These are phyloP conservation scores for Jackrogersella minutella DNA, from an alignment of 495 filamentous ascomycete genomes.

Conservation along the genomic window DNA sequence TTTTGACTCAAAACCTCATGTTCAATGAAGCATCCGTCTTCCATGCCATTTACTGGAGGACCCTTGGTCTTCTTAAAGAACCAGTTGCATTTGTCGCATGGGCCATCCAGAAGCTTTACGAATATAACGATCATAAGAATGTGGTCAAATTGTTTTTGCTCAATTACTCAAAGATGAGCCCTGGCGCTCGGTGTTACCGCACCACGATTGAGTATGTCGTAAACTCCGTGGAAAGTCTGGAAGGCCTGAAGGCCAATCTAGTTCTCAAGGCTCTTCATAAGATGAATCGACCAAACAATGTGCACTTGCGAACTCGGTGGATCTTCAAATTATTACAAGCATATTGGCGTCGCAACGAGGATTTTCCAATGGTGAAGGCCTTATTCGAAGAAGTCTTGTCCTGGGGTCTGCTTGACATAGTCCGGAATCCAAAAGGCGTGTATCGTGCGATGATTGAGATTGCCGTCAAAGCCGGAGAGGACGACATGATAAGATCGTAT, in stretches of 20 bases:
- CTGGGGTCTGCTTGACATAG: conserved; percentile 24
- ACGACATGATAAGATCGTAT: conserved; percentile 42
- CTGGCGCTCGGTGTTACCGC: conserved; percentile 25
- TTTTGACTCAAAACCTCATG: conserved; percentile 43
- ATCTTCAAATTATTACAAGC: conserved; percentile 44
- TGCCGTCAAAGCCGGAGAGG: conserved; percentile 47
- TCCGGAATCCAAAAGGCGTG: conserved; percentile 36
- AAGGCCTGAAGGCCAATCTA: conserved; percentile 35
- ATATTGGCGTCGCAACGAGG: conserved; percentile 41
- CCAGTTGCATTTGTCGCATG: conserved; percentile 29
- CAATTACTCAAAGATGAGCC: conserved; percentile 42
- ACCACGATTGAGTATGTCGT: conserved; percentile 42
- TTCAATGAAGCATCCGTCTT: conserved; percentile 27
- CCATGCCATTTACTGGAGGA: conserved; percentile 45
- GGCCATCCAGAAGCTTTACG: conserved; percentile 43
- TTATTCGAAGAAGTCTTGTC: conserved; percentile 42
- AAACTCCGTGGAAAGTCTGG: conserved; percentile 38
- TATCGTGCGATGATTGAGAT: conserved; percentile 54
- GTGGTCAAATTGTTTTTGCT: conserved; percentile 46
- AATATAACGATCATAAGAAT: conserved; percentile 40
- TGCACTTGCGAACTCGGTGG: conserved; percentile 43
- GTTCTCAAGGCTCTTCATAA: conserved; percentile 39
- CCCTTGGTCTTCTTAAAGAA: conserved; percentile 25
- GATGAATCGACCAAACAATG: conserved; percentile 21
- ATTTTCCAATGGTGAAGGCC: conserved; percentile 35